Evolutionary conservation across 768 basidiomycete genomes (phyloP), one percentile per base, ranked within the genome.

Genomic region (Pleurotus ostreatus): DNA sequence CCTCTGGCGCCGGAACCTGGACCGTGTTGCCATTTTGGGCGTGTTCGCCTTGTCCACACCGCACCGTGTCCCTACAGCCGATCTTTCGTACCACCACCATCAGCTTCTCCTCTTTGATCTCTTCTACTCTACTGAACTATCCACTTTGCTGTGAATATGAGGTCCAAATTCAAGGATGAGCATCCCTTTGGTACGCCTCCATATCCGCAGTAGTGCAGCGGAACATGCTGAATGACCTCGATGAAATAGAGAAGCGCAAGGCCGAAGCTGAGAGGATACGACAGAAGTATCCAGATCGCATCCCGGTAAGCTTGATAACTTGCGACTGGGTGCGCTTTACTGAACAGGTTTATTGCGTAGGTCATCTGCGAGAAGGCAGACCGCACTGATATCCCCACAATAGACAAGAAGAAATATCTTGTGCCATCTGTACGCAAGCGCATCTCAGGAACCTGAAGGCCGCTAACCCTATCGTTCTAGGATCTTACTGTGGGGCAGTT

Each of bases 321-420:
- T 34, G 30, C 30, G 20, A 2, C 12, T 46, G 34, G 30, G 41
- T 59, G 12, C 37, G 39, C 51, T 45, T 18, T 30, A 47, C 48
- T 13, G 22, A 41, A 26, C 46, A 18, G 44, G 8, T 46, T 26
- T 25, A 20, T 11, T 57, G 57, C 46, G 40, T 63, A 98, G 95
- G 96, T 99, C 56, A 99, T 99, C 74, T 99, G 97, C 75, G 97
- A 99, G 83, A 98, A 97, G 78, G 95, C 94, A 52, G 95, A 98
- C 78, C 84, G 90, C 66, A 95, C 94, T 55, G 97, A 99, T 76
- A 98, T 99, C 71, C 92, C 95, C 0, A 95, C 94, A 25, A 98
- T 99, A 70, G 97, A 99, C 82, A 99, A 99, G 91, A 98, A 99
- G 94, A 99, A 99, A 80, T 99, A 99, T 65, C 81, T 99, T 54